Evolutionary conservation across 345 rosid genomes (phyloP).

Genomic region (Citrus inodora): DNA sequence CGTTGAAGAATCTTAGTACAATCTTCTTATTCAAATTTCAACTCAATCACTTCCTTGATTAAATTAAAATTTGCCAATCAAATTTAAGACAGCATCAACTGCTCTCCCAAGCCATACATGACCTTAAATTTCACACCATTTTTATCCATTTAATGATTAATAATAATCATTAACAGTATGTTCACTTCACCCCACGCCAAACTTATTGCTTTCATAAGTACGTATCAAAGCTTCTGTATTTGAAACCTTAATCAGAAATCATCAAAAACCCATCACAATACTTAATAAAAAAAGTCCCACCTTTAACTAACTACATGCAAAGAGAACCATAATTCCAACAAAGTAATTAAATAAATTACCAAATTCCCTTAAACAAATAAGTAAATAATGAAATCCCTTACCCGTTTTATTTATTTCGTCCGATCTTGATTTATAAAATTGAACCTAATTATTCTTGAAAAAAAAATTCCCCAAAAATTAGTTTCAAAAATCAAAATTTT

Average conservation of each 20-base stretch:
- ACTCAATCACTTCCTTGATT: not conserved
- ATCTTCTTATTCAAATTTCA: not conserved
- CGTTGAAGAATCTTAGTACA: not conserved
- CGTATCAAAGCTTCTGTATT: too few species aligned
- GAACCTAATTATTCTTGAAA: conserved; percentile 13
- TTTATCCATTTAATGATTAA: too few species aligned
- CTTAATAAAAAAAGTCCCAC: too few species aligned
- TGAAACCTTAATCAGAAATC: too few species aligned
- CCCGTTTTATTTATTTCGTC: conserved; percentile 6
- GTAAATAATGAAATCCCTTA: conserved; percentile 1
- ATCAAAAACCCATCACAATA: too few species aligned
- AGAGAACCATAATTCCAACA: too few species aligned
- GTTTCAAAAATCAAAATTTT: not conserved
- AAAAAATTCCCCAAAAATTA: not conserved
- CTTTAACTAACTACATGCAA: too few species aligned
- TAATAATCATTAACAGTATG: too few species aligned
- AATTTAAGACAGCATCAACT: not conserved
- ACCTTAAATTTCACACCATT: not conserved
- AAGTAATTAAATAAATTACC: not conserved
- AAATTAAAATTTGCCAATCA: too few species aligned
- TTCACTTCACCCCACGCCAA: too few species aligned
- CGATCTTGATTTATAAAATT: conserved; percentile 11
- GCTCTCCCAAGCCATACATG: not conserved
- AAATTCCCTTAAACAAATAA: not conserved
- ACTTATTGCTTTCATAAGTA: too few species aligned